Evolutionary conservation across 1,284 basidiomycete genomes (phyloP).

Genomic region (Ustilago hordei): DNA sequence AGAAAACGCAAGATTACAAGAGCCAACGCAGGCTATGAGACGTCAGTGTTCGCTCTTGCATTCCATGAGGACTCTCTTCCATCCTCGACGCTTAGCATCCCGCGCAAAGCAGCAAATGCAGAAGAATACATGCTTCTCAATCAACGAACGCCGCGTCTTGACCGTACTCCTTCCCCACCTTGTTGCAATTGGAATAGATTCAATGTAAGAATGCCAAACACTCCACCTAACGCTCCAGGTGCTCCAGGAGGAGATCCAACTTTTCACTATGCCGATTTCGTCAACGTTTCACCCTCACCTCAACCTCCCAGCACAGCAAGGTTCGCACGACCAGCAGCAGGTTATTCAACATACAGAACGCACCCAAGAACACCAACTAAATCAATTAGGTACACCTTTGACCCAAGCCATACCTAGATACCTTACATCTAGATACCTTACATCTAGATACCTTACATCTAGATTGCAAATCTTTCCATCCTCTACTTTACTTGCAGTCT

Average conservation of each 20-base stretch:
- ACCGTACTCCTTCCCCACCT: slow-evolving; percentile 23
- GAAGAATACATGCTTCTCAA: slow-evolving; percentile 29
- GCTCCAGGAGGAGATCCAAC: slow-evolving; percentile 46
- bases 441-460: no score
- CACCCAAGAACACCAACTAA: slow-evolving; percentile 29
- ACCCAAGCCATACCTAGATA: slow-evolving; percentile 5
- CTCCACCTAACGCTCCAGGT: slow-evolving; percentile 33
- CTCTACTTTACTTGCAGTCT: no score
- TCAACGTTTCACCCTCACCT: slow-evolving; percentile 53
- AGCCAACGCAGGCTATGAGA: neutral
- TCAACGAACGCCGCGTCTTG: slow-evolving; percentile 3
- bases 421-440: no score
- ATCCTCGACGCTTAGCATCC: slow-evolving; percentile 1
- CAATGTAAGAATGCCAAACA: slow-evolving; percentile 3
- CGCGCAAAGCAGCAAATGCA: slow-evolving; percentile 21
- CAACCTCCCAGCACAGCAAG: slow-evolving; percentile 37
- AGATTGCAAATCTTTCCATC: neutral
- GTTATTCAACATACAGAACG: neutral
- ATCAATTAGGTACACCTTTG: slow-evolving; percentile 26
- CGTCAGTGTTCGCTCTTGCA: slow-evolving; percentile 11
- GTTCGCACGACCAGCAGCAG: slow-evolving; percentile 1
- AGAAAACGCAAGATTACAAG: slow-evolving; percentile 7
- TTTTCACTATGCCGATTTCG: slow-evolving; percentile 58
- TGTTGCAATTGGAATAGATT: neutral
- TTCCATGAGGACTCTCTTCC: slow-evolving; percentile 18